Evolutionary conservation across 2,329 filamentous ascomycete species (phyloP), one percentile per base, ranked within the genome.

Genomic region (Aspergillus intermedius): DNA sequence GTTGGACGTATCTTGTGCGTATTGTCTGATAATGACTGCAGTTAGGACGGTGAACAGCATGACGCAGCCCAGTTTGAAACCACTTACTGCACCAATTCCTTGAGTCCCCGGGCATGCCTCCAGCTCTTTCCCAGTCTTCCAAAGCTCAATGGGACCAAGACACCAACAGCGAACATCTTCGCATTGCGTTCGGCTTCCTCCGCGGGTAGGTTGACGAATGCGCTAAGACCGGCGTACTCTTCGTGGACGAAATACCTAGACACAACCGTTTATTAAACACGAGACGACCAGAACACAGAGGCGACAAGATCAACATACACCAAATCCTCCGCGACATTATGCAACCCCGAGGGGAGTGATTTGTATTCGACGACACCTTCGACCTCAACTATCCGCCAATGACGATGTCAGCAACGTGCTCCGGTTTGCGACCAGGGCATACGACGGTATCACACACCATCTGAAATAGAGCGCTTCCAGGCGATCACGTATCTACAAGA

Each of bases 311-410:
- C 17, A 19, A 54, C 65, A 46, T 71, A 80, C 70, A 86, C 76
- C 45, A 97, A 76, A 68, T 98, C 93, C 56, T 91, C 83, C 28
- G 84, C 77, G 17, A 97, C 88, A 49, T 88, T 87, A 71, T 98
- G 93, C 44, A 96, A 71, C 21, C 93, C 93, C 0, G 91, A 97
- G 2, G 93, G 93, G 42, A 98, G 78, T 53, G 89, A 94, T 72
- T 96, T 97, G 79, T 90, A 98, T 71, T 98, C 93, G 61, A 96
- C 89, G 21, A 87, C 83, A 48, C 89, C 89, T 58, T 95, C 88
- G 44, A 97, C 79, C 42, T 77, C 68, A 37, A 81, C 76, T 79
- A 49, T 50, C 42, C 46, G 45, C 21, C 22, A 21, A 39, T 44
- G 17, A 40, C 37, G 37, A 40, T 6, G 40, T 49, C 43, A 45